Percentiles rank a stretch among this genome's conserved stretches.
These are phyloP conservation scores for Suhomyces yuchorum DNA, from an alignment of 1,139 yeast genomes.

Conservation along the genomic window DNA sequence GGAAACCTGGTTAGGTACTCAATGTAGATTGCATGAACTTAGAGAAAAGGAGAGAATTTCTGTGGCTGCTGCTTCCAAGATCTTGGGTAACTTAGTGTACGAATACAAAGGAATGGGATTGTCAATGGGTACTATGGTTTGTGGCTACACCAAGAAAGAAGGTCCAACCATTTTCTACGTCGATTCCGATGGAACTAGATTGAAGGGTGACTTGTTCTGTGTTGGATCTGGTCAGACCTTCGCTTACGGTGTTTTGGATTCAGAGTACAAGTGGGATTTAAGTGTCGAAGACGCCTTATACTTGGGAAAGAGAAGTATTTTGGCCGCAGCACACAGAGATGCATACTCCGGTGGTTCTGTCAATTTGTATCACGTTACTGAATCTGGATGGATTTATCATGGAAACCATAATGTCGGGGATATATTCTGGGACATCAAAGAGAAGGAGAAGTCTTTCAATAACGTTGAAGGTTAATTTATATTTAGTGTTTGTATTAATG, in stretches of 20 bases:
- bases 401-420: constrained; percentile 95
- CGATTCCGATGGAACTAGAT: constrained; percentile 95
- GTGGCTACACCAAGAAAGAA: constrained; percentile 94
- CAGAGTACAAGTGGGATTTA: constrained; percentile 88
- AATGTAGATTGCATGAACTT: constrained; percentile 92
- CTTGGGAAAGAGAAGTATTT: constrained; percentile 90
- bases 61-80: constrained; percentile 96
- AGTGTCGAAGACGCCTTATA: constrained; percentile 90
- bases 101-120: constrained; percentile 98
- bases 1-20: constrained; percentile 99
- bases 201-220: constrained; percentile 93
- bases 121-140: constrained; percentile 98
- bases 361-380: constrained; percentile 89
- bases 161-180: constrained; percentile 96
- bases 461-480: constrained; percentile 65
- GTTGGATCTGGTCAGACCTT: constrained; percentile 99
- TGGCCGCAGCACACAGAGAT: constrained; percentile 98
- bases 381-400: constrained; percentile 91
- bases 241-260: constrained; percentile 98
- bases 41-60: constrained; percentile 93
- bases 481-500: background rate
- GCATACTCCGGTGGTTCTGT: constrained; percentile 98
- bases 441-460: constrained; percentile 84
- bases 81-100: constrained; percentile 85
- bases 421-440: constrained; percentile 90